A percentile compares a stretch with the other conserved stretches of the same genome.
Evolutionary conservation across 208 protist genomes (phyloP).

Genomic region (Spongospora subterranea): DNA sequence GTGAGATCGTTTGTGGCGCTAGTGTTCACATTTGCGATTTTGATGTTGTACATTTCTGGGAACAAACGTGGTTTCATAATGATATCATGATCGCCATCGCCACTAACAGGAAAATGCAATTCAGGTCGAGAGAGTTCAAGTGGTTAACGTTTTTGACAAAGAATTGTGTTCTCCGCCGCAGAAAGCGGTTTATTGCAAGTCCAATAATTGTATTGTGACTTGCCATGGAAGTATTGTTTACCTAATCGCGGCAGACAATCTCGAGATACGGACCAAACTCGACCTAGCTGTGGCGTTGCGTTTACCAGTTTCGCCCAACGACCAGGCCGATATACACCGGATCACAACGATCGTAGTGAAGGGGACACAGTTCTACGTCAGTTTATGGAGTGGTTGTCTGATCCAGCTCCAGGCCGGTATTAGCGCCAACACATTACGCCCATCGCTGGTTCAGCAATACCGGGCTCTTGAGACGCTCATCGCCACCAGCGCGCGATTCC

Average conservation of each 20-base stretch:
- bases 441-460: slow-evolving; percentile 6
- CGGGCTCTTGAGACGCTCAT: neutral
- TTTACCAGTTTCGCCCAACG: neutral
- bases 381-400: neutral
- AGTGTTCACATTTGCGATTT: too few species aligned
- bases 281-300: slow-evolving; percentile 24
- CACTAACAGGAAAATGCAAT: too few species aligned
- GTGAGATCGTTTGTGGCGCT: too few species aligned
- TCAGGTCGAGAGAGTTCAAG: neutral
- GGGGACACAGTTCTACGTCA: neutral
- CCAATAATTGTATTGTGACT: neutral
- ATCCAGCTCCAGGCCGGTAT: neutral
- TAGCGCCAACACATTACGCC: neutral
- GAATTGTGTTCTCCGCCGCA: neutral
- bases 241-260: neutral
- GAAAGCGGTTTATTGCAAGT: neutral
- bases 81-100: too few species aligned
- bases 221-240: neutral
- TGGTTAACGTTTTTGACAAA: neutral
- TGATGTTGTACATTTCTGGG: too few species aligned
- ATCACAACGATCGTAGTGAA: neutral
- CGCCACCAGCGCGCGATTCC: neutral
- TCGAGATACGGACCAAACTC: neutral
- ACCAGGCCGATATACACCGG: neutral
- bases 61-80: too few species aligned